Percentiles rank a stretch among this genome's conserved stretches.
phyloP scores from a whole-genome alignment of 1,284 basidiomycete species.

The Neotropicomus parvogracilis region DNA sequence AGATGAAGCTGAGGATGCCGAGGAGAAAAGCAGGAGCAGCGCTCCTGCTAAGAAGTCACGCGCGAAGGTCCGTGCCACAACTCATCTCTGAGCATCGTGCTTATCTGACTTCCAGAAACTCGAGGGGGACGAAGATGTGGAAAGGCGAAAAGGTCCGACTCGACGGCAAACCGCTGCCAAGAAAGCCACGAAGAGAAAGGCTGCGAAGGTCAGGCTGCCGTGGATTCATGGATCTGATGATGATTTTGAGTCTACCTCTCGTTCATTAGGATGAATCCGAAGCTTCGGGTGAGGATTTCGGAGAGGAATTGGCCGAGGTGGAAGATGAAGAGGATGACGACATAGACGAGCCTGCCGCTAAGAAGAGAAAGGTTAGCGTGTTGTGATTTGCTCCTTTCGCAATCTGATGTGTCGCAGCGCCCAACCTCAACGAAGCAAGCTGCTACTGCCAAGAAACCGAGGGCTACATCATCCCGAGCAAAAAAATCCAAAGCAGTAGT shows the following conservation, averaged over 20 bases:
- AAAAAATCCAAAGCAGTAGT: constrained; percentile 32
- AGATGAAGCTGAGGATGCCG: constrained; percentile 34
- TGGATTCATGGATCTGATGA: neutral
- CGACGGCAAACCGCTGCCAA: constrained; percentile 27
- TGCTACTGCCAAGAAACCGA: constrained; percentile 25
- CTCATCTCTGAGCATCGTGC: constrained; percentile 7
- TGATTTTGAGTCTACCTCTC: neutral
- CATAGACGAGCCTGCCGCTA: constrained; percentile 22
- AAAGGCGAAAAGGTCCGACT: constrained; percentile 40
- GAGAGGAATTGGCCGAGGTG: constrained; percentile 29
- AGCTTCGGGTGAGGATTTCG: constrained; percentile 32
- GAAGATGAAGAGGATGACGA: constrained; percentile 31
- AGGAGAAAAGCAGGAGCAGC: constrained; percentile 43
- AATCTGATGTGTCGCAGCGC: constrained; percentile 26
- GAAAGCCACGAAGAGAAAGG: constrained; percentile 30
- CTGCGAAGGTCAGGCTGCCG: constrained; percentile 35
- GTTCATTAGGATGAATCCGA: constrained; percentile 29
- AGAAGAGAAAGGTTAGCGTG: constrained; percentile 31
- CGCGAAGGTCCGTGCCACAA: constrained; percentile 34
- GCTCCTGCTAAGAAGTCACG: constrained; percentile 38
- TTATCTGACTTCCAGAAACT: constrained; percentile 36
- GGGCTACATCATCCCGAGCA: constrained; percentile 22
- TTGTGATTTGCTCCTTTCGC: neutral
- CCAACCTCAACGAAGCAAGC: constrained; percentile 26
- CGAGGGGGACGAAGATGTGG: constrained; percentile 32